Percentiles rank a stretch among this genome's conserved stretches.
These are phyloP conservation scores for Pezicula carpinea DNA, from an alignment of 2,329 filamentous ascomycete species.

Conservation along the genomic window DNA sequence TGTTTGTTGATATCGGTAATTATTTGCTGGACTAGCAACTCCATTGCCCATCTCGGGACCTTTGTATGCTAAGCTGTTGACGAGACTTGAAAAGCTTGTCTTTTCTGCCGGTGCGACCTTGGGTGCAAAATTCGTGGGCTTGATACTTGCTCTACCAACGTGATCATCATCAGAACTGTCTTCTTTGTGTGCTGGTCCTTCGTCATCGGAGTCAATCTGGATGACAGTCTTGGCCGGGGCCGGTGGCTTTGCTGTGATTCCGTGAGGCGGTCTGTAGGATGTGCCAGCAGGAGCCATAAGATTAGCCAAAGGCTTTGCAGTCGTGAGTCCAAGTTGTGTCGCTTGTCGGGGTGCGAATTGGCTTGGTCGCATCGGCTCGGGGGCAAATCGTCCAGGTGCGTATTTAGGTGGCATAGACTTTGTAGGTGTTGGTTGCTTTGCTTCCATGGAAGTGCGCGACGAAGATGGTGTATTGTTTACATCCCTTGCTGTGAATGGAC, in stretches of 20 bases:
- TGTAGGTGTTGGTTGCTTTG: constrained; percentile 2
- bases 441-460: constrained; percentile 8
- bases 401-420: neutral
- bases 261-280: constrained; percentile 51
- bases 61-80: constrained; percentile 30
- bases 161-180: constrained; percentile 61
- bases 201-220: constrained; percentile 49
- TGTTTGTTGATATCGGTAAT: neutral
- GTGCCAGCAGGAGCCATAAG: constrained; percentile 75
- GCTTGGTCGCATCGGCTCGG: constrained; percentile 16
- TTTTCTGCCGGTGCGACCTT: constrained; percentile 20
- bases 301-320: constrained; percentile 42
- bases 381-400: neutral
- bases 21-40: neutral
- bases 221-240: constrained; percentile 39
- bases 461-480: constrained; percentile 2
- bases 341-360: constrained; percentile 6
- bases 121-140: constrained; percentile 49
- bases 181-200: constrained; percentile 52
- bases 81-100: constrained; percentile 33
- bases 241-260: constrained; percentile 29
- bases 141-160: constrained; percentile 50
- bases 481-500: constrained; percentile 44
- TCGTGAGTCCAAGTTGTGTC: constrained; percentile 23
- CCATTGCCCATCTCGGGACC: constrained; percentile 6